Evolutionary conservation across 768 basidiomycete genomes (phyloP), one percentile per base, ranked within the genome.

Genomic region (Hypsizygus marmoreus): DNA sequence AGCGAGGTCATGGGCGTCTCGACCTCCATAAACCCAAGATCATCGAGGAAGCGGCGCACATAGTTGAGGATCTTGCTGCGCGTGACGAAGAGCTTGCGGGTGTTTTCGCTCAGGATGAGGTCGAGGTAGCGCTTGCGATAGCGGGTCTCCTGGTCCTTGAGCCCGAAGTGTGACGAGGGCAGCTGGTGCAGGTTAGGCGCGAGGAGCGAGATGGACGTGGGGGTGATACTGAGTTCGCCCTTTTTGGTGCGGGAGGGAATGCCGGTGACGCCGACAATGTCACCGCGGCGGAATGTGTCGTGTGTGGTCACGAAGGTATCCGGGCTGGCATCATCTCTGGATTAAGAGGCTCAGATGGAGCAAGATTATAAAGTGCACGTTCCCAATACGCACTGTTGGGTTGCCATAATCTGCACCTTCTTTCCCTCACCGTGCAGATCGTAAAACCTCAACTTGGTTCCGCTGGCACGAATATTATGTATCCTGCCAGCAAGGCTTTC

Each of bases 71-170:
- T 88, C 59, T 80, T 83, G 64, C 85, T 84, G 50, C 97, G 86
- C 20, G 90, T 88, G 70, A 95, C 72, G 72, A 98, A 99, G 52
- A 95, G 84, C 56, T 84, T 83, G 51, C 97, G 86, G 13, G 92
- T 91, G 54, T 82, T 80, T 30, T 90, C 86, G 66, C 90, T 95
- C 67, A 99, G 77, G 71, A 99, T 97, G 50, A 99, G 84, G 68
- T 99, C 97, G 52, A 99, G 84, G 74, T 98, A 97, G 43, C 97
- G 88, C 86, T 97, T 98, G 69, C 97, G 81, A 76, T 97, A 97
- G 33, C 97, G 84, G 28, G 91, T 91, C 71, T 98, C 97, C 65
- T 93, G 90, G 69, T 99, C 95, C 77, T 95, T 95, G 59, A 99
- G 75, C 33, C 95, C 97, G 51, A 89, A 95, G 69, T 93, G 91